Evolutionary conservation across 2,329 filamentous ascomycete species (phyloP), one percentile per base, ranked within the genome.

Genomic region (Diaporthe ilicicola): DNA sequence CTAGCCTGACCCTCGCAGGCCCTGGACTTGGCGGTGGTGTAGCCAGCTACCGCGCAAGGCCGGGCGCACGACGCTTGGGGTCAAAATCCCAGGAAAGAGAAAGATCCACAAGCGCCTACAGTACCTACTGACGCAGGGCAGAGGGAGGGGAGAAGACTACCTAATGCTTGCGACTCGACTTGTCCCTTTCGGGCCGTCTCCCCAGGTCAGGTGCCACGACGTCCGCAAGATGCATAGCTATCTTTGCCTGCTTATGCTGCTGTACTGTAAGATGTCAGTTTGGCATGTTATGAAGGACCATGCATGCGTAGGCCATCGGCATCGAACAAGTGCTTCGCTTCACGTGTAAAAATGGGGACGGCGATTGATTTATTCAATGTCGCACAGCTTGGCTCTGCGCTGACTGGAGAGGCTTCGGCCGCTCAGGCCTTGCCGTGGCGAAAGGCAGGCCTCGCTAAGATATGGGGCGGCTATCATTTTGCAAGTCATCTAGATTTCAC

Each of bases 161-260:
- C 12, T 50, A 48, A 2, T 37, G 4, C 12, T 50, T 48, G 29
- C 59, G 29, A 50, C 29, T 64, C 15, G 29, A 34, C 13, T 13
- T 24, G 29, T 50, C 15, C n/a, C n/a, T 37, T 64, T 64, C 59
- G 59, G 59, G 44, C 59, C 59, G 42, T 64, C 29, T 64, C n/a
- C 37, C 29, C 2, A 29, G n/a, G n/a, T 44, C 44, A 46, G 34
- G 42, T 64, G 13, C 19, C 44, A 64, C 59, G 13, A 9, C 42
- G 48, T 48, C 22, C 48, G 42, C 59, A 64, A 29, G 24, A 12
- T 27, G 22, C 22, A 48, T 12, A 13, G 59, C 39, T 59, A 22
- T 42, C 55, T 37, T 19, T 64, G 59, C n/a, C 42, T n/a, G 44
- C 59, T 48, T 50, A 50, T 27, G 59, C 42, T 48, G 44, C 8